These are phyloP conservation scores for Ganoderma lingzhi DNA, from an alignment of 1,284 basidiomycete genomes.

Conservation along the genomic window DNA sequence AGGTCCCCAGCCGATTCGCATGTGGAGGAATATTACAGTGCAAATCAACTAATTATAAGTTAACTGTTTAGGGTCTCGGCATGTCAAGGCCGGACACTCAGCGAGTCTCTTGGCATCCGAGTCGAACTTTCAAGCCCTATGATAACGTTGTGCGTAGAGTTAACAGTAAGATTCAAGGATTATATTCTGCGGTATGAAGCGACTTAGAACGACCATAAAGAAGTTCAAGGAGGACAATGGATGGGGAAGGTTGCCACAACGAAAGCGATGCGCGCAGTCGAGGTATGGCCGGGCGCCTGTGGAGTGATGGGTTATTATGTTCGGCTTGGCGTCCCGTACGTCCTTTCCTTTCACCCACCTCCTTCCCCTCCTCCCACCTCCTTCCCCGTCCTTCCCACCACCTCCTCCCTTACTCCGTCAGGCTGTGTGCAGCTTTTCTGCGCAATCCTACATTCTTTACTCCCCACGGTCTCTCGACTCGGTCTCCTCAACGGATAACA, in stretches of 20 bases:
- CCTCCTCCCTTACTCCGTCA: conserved; percentile 13
- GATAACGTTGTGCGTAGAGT: no score
- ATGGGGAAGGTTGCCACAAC: background rate
- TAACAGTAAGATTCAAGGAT: no score
- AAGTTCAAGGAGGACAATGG: no score
- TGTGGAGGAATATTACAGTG: background rate
- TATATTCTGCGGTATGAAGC: no score
- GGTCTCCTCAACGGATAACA: conserved; percentile 16
- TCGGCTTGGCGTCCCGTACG: background rate
- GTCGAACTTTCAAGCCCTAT: no score
- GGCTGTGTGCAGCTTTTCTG: conserved; percentile 24
- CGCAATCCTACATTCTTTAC: conserved; percentile 30
- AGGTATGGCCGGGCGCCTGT: background rate
- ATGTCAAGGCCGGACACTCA: background rate
- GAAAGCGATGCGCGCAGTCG: background rate
- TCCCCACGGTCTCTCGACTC: conserved; percentile 29
- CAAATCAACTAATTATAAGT: no score
- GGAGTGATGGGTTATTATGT: conserved; percentile 8
- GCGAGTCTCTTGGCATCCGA: no score
- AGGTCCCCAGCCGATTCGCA: background rate
- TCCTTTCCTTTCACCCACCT: conserved; percentile 10
- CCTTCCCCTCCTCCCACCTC: conserved; percentile 5
- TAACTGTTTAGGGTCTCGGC: background rate
- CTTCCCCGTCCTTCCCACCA: conserved; percentile 10
- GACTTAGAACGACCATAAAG: no score